These are phyloP conservation scores for Beauveria sp. DNA, from an alignment of 2,329 filamentous ascomycete genomes.

Conservation along the genomic window DNA sequence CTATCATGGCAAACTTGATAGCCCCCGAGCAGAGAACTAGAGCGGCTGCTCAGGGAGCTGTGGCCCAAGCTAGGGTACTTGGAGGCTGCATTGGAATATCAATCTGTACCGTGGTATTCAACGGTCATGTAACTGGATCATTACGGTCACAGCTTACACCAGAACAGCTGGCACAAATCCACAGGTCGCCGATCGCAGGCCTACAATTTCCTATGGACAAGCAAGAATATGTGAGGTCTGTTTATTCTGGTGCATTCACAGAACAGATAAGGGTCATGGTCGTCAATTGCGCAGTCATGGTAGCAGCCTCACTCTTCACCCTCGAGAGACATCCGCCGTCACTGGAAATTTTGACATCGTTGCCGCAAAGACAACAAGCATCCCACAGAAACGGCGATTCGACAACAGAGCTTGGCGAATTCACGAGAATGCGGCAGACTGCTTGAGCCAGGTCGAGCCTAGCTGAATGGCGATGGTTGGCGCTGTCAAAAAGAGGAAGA, in stretches of 20 bases:
- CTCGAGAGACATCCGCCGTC: constrained; percentile 34
- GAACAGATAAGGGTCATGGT: constrained; percentile 40
- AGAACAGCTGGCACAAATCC: constrained; percentile 33
- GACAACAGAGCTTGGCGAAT: constrained; percentile 28
- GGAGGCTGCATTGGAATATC: constrained; percentile 54
- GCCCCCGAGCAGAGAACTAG: constrained; percentile 39
- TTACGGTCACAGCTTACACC: constrained; percentile 29
- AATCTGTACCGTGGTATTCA: constrained; percentile 51
- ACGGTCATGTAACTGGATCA: constrained; percentile 32
- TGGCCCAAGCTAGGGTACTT: constrained; percentile 52
- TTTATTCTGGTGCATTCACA: constrained; percentile 39
- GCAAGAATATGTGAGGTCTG: constrained; percentile 28
- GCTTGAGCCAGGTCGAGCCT: not conserved
- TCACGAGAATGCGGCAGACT: constrained; percentile 16
- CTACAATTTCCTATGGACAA: constrained; percentile 26
- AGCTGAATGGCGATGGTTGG: not conserved
- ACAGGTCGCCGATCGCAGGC: constrained; percentile 35
- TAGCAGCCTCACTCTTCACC: constrained; percentile 36
- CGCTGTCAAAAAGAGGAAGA: not conserved
- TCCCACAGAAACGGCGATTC: constrained; percentile 30
- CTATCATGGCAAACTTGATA: constrained; percentile 50
- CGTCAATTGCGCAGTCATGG: constrained; percentile 33
- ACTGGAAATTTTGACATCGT: constrained; percentile 24
- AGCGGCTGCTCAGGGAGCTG: constrained; percentile 51
- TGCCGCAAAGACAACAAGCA: constrained; percentile 20